Conservation (phyloP, 306 rosid species). For the Arachis hypogaea region DNA sequence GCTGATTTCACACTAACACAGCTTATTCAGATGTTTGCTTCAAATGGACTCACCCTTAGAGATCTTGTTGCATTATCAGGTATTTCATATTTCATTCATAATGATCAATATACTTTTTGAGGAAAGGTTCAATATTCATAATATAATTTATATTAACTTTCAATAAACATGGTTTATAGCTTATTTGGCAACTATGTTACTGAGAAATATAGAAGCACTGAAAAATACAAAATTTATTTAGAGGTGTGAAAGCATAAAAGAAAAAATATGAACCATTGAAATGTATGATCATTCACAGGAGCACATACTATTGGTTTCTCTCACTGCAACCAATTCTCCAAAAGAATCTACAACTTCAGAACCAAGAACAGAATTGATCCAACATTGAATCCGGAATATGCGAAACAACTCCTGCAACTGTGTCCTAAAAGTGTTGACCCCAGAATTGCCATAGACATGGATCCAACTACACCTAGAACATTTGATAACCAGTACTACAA, state of each 20-base stretch:
- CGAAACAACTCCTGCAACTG: conserved; percentile 48
- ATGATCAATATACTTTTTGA: background rate
- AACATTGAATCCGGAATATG: conserved; percentile 57
- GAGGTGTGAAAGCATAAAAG: no score
- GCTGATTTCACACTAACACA: conserved; percentile 54
- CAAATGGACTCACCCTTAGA: conserved; percentile 62
- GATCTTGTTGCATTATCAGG: conserved; percentile 89
- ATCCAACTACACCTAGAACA: conserved; percentile 56
- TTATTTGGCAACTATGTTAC: no score
- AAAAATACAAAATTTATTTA: no score
- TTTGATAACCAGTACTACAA: conserved; percentile 79
- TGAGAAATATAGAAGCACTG: no score
- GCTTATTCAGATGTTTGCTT: conserved; percentile 61
- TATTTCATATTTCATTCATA: conserved; percentile 32
- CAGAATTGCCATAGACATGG: conserved; percentile 59
- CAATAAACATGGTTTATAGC: no score
- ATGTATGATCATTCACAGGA: conserved; percentile 50
- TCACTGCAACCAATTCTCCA: conserved; percentile 63
- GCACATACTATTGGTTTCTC: conserved; percentile 91
- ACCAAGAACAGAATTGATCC: conserved; percentile 65
- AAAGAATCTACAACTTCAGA: conserved; percentile 63
- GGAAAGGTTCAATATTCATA: no score
- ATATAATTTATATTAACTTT: no score
- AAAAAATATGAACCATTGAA: background rate
- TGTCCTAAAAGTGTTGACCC: conserved; percentile 74